These are phyloP conservation scores for Tuber melanosporum DNA, from an alignment of 495 filamentous ascomycete species.

Conservation along the genomic window DNA sequence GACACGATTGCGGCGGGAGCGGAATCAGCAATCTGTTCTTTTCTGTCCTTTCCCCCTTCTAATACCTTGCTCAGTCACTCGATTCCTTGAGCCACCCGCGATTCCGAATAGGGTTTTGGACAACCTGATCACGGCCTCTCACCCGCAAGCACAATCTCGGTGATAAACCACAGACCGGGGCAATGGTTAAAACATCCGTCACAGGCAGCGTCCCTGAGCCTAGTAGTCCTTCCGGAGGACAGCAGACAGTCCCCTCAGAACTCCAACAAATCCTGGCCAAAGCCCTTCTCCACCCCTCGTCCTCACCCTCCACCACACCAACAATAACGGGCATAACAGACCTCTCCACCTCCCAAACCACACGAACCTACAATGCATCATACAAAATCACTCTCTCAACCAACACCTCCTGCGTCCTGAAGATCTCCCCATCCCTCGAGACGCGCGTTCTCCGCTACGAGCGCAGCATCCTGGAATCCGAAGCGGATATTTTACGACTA, in stretches of 20 bases:
- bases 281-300: not conserved
- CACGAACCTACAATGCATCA: constrained; percentile 23
- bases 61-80: not conserved
- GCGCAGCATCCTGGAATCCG: constrained; percentile 21
- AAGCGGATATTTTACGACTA: constrained; percentile 23
- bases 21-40: not conserved
- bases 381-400: constrained; percentile 30
- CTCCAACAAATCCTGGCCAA: not conserved
- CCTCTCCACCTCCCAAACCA: not conserved
- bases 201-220: not conserved
- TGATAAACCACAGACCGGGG: not conserved
- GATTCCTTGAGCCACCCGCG: not conserved
- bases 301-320: not conserved
- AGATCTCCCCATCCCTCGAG: constrained; percentile 35
- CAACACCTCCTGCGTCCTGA: constrained; percentile 27
- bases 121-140: not conserved
- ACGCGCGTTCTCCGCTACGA: constrained; percentile 35
- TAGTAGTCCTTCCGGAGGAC: not conserved
- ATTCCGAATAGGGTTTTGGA: not conserved
- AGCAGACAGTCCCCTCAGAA: not conserved
- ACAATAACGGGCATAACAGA: not conserved
- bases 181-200: not conserved
- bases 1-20: not conserved
- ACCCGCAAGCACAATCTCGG: not conserved
- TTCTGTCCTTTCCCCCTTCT: not conserved